Percentiles rank a stretch among this genome's conserved stretches.
These are phyloP conservation scores for Hippophae tibetana DNA, from an alignment of 306 rosid species.

Conservation along the genomic window DNA sequence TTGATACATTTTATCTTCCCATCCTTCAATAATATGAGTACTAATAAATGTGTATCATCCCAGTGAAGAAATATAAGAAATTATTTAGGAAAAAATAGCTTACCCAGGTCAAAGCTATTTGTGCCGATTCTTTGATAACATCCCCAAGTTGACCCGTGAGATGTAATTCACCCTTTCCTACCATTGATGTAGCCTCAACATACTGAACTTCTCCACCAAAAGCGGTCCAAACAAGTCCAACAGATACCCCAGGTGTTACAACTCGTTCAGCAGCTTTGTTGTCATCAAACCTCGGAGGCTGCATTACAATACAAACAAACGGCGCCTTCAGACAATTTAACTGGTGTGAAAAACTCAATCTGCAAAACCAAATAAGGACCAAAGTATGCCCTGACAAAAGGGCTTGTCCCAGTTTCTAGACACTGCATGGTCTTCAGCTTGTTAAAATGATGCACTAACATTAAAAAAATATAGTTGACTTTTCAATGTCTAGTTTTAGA, in stretches of 20 bases:
- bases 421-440: too few relatives aligned
- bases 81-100: constrained; percentile 17
- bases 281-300: constrained; percentile 94
- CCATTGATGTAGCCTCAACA: constrained; percentile 92
- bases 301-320: constrained; percentile 21
- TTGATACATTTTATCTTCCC: too few relatives aligned
- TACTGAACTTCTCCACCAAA: constrained; percentile 98
- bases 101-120: constrained; percentile 98
- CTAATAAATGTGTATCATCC: too few relatives aligned
- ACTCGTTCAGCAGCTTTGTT: constrained; percentile 86
- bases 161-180: constrained; percentile 87
- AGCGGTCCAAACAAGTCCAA: constrained; percentile 95
- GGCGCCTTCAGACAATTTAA: too few relatives aligned
- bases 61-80: neutral
- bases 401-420: too few relatives aligned
- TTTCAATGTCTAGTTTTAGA: too few relatives aligned
- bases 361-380: too few relatives aligned
- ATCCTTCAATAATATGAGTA: too few relatives aligned
- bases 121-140: constrained; percentile 95
- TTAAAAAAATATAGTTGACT: too few relatives aligned
- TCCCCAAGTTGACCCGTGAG: constrained; percentile 98
- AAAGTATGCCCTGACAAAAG: too few relatives aligned
- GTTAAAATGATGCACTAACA: too few relatives aligned
- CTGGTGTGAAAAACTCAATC: too few relatives aligned
- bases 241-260: constrained; percentile 69